Evolutionary conservation across 2,329 filamentous ascomycete genomes (phyloP).

Genomic region (Metarhizium humberi): DNA sequence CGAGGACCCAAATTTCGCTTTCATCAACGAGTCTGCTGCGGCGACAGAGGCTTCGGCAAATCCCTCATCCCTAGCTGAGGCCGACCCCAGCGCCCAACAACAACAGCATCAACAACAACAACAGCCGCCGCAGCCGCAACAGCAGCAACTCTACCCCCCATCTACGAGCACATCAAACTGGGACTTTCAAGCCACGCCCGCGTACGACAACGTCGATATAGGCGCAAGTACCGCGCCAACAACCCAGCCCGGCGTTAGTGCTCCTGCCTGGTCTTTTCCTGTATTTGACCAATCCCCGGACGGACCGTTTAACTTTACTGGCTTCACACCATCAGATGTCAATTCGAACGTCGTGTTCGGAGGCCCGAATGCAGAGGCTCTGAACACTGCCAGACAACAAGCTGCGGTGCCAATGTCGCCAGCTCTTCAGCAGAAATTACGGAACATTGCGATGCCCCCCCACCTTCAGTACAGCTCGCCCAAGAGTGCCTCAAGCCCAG

Average conservation of each 20-base stretch:
- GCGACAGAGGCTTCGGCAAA: constrained; percentile 20
- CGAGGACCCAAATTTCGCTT: constrained; percentile 30
- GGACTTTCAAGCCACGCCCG: constrained; percentile 38
- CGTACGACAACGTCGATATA: constrained; percentile 36
- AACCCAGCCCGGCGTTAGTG: constrained; percentile 21
- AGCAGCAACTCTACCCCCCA: constrained; percentile 15
- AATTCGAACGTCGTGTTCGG: constrained; percentile 25
- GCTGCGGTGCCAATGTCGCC: constrained; percentile 33
- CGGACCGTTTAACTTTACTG: constrained; percentile 20
- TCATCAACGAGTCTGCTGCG: constrained; percentile 24
- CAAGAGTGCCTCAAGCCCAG: constrained; percentile 48
- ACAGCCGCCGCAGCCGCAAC: too few relatives aligned
- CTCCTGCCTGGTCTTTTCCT: constrained; percentile 25
- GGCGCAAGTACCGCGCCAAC: constrained; percentile 23
- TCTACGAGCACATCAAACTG: constrained; percentile 25
- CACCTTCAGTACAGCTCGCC: constrained; percentile 52
- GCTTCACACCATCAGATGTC: constrained; percentile 22
- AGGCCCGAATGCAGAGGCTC: not conserved
- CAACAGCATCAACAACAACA: too few relatives aligned
- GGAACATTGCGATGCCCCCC: constrained; percentile 55
- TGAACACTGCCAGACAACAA: not conserved
- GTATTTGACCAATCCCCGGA: constrained; percentile 25
- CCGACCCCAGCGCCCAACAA: constrained; percentile 24
- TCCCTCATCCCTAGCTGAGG: constrained; percentile 17
- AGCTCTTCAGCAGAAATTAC: constrained; percentile 44